phyloP scores from a whole-genome alignment of 495 filamentous ascomycete species.

The Sporormia fimetaria region DNA sequence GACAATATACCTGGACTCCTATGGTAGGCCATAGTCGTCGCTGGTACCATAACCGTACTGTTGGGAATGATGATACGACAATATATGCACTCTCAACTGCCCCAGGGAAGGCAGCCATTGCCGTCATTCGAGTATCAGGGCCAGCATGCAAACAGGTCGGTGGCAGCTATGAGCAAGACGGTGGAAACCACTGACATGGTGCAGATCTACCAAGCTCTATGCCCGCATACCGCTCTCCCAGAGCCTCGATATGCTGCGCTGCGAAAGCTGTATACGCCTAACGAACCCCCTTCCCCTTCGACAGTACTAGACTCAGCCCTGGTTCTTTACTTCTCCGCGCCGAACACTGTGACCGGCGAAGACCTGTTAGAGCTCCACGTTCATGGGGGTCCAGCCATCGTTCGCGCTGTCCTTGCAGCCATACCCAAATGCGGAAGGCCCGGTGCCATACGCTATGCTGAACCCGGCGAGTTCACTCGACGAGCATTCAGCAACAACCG shows the following conservation, averaged over 20 bases:
- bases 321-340: conserved; percentile 76
- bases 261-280: conserved; percentile 63
- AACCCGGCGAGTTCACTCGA: conserved; percentile 90
- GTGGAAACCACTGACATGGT: conserved; percentile 3
- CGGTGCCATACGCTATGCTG: conserved; percentile 65
- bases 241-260: conserved; percentile 67
- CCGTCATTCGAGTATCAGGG: conserved; percentile 80
- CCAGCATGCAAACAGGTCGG: conserved; percentile 39
- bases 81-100: conserved; percentile 92
- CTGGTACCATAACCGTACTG: conserved; percentile 1
- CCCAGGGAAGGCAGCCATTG: conserved; percentile 77
- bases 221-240: conserved; percentile 51
- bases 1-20: neutral
- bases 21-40: neutral
- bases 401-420: conserved; percentile 70
- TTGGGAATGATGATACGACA: conserved; percentile 36
- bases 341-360: conserved; percentile 80
- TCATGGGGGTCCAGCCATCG: conserved; percentile 82
- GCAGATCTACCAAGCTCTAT: conserved; percentile 68
- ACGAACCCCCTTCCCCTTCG: conserved; percentile 23
- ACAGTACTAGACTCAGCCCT: conserved; percentile 72
- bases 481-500: conserved; percentile 83
- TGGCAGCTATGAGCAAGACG: neutral
- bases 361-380: conserved; percentile 87
- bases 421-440: conserved; percentile 41